phyloP scores from a whole-genome alignment of 2,329 filamentous ascomycete species.

The Penicillium griseofulvum region DNA sequence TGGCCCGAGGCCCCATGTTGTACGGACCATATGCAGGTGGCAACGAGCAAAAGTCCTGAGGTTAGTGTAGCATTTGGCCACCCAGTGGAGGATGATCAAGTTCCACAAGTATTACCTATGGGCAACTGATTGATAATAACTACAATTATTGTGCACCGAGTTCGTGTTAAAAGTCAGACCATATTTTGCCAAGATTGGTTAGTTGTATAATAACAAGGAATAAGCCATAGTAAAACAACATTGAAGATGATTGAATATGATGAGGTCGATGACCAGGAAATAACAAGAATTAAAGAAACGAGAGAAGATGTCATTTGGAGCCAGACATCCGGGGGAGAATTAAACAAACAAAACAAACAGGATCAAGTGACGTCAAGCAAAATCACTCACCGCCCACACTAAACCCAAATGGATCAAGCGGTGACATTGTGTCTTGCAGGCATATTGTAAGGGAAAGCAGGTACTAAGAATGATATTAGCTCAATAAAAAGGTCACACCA shows the following conservation, averaged over 20 bases:
- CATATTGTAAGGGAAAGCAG: conserved; percentile 2
- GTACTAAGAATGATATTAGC: not conserved
- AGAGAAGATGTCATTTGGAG: not conserved
- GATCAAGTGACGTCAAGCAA: conserved; percentile 3
- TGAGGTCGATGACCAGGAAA: not conserved
- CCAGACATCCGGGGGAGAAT: not conserved
- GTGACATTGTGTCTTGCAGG: conserved; percentile 6
- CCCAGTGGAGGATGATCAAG: conserved; percentile 41
- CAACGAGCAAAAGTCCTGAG: not conserved
- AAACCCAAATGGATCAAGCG: conserved; percentile 10
- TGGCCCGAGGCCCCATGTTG: conserved; percentile 55
- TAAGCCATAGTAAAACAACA: not conserved
- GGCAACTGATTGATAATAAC: no score
- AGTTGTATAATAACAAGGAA: conserved; percentile 11
- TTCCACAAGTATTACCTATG: conserved; percentile 44
- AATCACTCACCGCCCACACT: conserved; percentile 3
- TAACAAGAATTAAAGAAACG: not conserved
- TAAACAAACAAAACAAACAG: not conserved
- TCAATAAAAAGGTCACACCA: conserved; percentile 1
- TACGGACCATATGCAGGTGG: conserved; percentile 44
- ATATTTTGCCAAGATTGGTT: conserved; percentile 50
- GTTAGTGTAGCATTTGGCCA: conserved; percentile 45
- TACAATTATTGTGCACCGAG: conserved; percentile 33
- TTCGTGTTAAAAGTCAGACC: conserved; percentile 49
- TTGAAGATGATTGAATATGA: not conserved